Base-by-base conservation (phyloP, 2,329 filamentous ascomycete genomes). In the Alternaria incomplexa region DNA sequence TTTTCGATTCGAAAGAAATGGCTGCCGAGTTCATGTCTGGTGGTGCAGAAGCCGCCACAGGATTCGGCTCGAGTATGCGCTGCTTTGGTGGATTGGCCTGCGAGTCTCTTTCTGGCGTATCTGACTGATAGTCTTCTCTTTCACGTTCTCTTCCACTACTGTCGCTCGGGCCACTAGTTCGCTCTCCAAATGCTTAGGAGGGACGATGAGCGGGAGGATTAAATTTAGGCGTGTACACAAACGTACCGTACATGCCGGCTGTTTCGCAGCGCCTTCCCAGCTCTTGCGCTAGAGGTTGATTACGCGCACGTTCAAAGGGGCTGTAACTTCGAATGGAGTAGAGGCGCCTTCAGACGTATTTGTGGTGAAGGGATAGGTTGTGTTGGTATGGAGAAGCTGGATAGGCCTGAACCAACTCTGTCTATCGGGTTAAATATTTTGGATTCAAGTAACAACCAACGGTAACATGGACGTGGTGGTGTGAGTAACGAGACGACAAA, bases 1-100 rank as follows among this genome's bases (percentile, higher is more conserved):
- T 67, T 40, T 56, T 67, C 10, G 58, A 58, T 36, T 67, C 67
- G 30, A 69, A 68, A 25, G 66, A 68, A 11, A 66, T 40, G 22
- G 54, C 40, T 6, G 32, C 48, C 12, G 65, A 47, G 13, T 48
- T 32, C 55, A 63, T 62, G 15, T 9, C 36, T 26, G 50, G 28
- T 28, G 50, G 17, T 20, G 9, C 23, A 28, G 26, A n/a, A 43
- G 9, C 15, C 15, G 15, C 23, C 22, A 28, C n/a, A 13, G 51
- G 30, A 26, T 44, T 6, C 20, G n/a, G 26, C 26, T 20, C 15
- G 45, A 32, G 3, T 12, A 30, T 57, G 20, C 28, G 54, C 43
- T 48, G 44, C 28, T 15, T 28, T 46, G 46, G 47, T 44, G 32
- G 22, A 6, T 44, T 44, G 15, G 13, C 22, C 12, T 22, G 10